Evolutionary conservation across 257 asterid genomes (phyloP).

Genomic region (Salvia hispanica): DNA sequence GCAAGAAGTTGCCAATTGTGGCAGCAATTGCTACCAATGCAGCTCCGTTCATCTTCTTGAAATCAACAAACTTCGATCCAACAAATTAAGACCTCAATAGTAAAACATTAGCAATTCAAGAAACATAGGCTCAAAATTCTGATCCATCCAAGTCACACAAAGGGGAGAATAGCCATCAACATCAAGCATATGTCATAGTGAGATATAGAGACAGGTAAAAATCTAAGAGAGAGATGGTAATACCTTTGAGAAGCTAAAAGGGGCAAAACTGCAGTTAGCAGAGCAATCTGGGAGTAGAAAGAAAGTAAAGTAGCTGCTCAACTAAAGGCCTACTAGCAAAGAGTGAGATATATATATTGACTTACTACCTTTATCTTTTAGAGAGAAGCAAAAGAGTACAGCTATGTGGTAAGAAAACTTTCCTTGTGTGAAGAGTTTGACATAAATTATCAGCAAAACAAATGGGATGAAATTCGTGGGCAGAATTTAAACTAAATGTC

Average conservation of each 20-base stretch:
- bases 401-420: constrained; percentile 32
- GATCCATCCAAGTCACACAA: constrained; percentile 6
- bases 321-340: constrained; percentile 6
- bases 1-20: constrained; percentile 74
- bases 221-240: constrained; percentile 2
- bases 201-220: background rate
- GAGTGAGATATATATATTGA: constrained; percentile 2
- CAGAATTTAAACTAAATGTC: constrained; percentile 14
- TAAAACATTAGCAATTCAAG: no score
- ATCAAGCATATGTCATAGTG: constrained; percentile 19
- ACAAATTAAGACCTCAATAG: background rate
- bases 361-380: background rate
- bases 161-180: constrained; percentile 33
- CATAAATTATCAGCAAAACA: constrained; percentile 22
- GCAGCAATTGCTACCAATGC: constrained; percentile 77
- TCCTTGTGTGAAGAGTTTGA: constrained; percentile 18
- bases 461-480: constrained; percentile 29
- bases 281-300: constrained; percentile 25
- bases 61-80: constrained; percentile 30
- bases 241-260: constrained; percentile 32
- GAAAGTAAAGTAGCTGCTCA: constrained; percentile 27
- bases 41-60: constrained; percentile 65
- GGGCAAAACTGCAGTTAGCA: constrained; percentile 5
- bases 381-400: constrained; percentile 35
- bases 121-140: constrained; percentile 17